Evolutionary conservation across 805 yeast species (phyloP), one percentile per base, ranked within the genome.

Genomic region (Candida argentea): DNA sequence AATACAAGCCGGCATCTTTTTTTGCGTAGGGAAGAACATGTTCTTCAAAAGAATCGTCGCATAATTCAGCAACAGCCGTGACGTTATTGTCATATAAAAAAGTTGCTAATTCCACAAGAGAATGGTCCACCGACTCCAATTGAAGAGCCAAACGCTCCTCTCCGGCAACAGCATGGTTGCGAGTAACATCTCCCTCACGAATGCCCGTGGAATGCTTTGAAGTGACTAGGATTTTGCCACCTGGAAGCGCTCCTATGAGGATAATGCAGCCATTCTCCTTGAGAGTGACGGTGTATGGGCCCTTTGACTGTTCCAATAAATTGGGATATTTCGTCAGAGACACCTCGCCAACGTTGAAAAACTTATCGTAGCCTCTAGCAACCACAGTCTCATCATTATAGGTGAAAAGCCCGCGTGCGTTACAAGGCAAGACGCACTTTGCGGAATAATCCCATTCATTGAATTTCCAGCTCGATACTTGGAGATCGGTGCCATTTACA

Each of bases 181-280:
- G 65, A 1, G 46, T 39, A 5, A 58, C 48, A n/a, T n/a, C n/a
- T 29, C 70, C 81, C 6, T 58, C 65, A 26, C 76, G 48, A 1
- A 61, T 59, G 1, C 96, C 97, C 1, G 93, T 79, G 0, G 94
- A 76, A 50, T 89, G 91, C 44, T 91, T 91, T 4, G 95, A 83
- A 40, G 96, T 85, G 0, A 87, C 95, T 2, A 89, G 65, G 10
- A 91, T 52, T 0, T 80, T 68, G 0, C 94, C 95, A 41, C 79
- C 77, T 13, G 58, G 65, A 11, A 84, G 52, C 0, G 89, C 96
- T 1, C 94, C 65, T 9, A 91, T 66, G 34, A 91, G 73, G 2
- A 83, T 75, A 29, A 91, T 86, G 44, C 96, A 91, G 0, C 99
- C 99, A 46, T 91, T 91, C 32, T 93, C 93, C 48, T 91, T 91